Base-by-base conservation (phyloP, 2,329 filamentous ascomycete species). In the Catunica adiposa region DNA sequence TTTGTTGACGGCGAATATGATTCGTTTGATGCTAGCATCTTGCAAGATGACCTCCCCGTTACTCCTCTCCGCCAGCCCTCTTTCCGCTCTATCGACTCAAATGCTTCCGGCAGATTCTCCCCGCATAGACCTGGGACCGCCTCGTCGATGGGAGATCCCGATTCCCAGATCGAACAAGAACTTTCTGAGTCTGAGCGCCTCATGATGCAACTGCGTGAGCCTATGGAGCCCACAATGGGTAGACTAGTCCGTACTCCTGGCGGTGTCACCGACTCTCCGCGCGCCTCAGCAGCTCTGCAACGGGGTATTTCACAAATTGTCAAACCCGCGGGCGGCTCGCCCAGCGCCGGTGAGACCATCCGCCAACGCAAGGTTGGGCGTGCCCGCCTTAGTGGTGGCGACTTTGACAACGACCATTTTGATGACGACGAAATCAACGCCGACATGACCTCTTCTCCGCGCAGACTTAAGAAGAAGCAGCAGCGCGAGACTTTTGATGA, bases 1-100 rank as follows among this genome's bases (percentile, higher is more conserved):
- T 71, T 80, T 67, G 76, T 80, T 11, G 77, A 80, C 57, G 76
- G 74, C 55, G 77, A 79, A 56, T 73, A 79, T 63, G 77, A 80
- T 62, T 79, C 75, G 62, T 80, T 80, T 63, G 77, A 78, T 61
- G 78, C 76, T 25, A 53, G 37, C 23, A 40, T 53, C 15, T 15
- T 40, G n/a, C 31, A 48, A 25, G 44, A 48, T 20, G 38, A 42
- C 11, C 6, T 42, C 22, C 50, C 50, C 15, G 31, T 52, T 52
- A 52, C 50, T 38, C 50, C 50, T 0, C 5, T 38, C 11, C 50
- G 31, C 22, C 50, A 77, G 56, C 62, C 69, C 2, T 69, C 71
- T 14, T 71, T 71, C 1, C 69, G 69, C 46, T 70, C 66, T 50
- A 66, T 52, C 23, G 31, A 52, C 17, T 48, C 44, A 14, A 48